These are phyloP conservation scores for Pythium phragmitis DNA, from an alignment of 352 stramenopile species.

Conservation along the genomic window DNA sequence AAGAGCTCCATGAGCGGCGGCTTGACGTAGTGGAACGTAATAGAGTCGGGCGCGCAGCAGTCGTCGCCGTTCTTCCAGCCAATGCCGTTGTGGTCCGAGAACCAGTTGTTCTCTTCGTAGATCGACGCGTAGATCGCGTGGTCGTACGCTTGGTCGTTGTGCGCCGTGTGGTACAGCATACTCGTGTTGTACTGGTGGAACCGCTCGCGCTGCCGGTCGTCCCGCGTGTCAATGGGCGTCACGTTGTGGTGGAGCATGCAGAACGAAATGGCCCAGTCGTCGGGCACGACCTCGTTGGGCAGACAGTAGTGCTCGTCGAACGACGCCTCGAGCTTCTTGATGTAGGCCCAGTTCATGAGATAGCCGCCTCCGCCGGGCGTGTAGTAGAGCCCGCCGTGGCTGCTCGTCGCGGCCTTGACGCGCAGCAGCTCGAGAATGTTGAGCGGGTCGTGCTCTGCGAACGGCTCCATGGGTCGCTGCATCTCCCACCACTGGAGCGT, in stretches of 20 bases:
- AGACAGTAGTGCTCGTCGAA: slow-evolving; percentile 80
- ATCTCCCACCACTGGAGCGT: slow-evolving; percentile 87
- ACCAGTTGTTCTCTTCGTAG: slow-evolving; percentile 89
- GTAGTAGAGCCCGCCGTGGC: slow-evolving; percentile 74
- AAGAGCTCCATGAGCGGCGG: slow-evolving; percentile 83
- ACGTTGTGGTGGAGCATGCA: slow-evolving; percentile 79
- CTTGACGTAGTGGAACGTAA: slow-evolving; percentile 88
- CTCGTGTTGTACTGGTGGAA: slow-evolving; percentile 86
- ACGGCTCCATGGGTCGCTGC: slow-evolving; percentile 66
- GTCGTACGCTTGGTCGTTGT: slow-evolving; percentile 75
- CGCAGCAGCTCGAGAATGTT: slow-evolving; percentile 50
- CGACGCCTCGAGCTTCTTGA: slow-evolving; percentile 60
- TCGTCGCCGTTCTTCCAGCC: slow-evolving; percentile 77
- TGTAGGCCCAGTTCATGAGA: slow-evolving; percentile 81
- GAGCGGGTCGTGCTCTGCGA: slow-evolving; percentile 59
- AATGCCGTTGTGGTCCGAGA: slow-evolving; percentile 80
- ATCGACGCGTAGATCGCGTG: slow-evolving; percentile 72
- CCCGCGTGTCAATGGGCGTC: slow-evolving; percentile 68
- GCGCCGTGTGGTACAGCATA: slow-evolving; percentile 59
- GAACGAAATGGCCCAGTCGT: slow-evolving; percentile 88
- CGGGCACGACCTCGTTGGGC: slow-evolving; percentile 62
- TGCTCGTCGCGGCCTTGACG: slow-evolving; percentile 46
- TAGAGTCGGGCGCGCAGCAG: slow-evolving; percentile 74
- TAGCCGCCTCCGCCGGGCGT: slow-evolving; percentile 81
- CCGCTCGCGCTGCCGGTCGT: slow-evolving; percentile 62